These are phyloP conservation scores for Aspergillus kassunensis DNA, from an alignment of 495 filamentous ascomycete genomes.

Conservation along the genomic window DNA sequence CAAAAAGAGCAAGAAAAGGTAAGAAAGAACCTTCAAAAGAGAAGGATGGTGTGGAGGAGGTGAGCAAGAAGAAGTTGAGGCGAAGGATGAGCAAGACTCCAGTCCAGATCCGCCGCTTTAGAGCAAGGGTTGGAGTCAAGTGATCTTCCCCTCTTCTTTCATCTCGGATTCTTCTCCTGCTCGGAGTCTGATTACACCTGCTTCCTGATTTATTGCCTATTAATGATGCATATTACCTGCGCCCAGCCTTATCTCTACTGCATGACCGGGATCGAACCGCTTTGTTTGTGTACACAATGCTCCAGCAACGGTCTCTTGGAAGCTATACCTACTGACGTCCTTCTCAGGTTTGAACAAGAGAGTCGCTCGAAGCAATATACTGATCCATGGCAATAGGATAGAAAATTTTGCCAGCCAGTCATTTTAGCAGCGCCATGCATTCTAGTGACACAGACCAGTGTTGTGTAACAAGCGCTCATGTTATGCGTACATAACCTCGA, in stretches of 20 bases:
- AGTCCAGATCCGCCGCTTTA: background rate
- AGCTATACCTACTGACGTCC: background rate
- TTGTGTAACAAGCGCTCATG: background rate
- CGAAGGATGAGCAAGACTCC: background rate
- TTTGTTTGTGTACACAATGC: background rate
- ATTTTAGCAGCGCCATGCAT: background rate
- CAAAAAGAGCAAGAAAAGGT: conserved; percentile 11
- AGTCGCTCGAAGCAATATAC: background rate
- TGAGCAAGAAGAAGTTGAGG: background rate
- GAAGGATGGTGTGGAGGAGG: background rate
- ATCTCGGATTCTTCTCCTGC: background rate
- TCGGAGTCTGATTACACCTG: background rate
- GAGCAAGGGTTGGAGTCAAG: conserved; percentile 8
- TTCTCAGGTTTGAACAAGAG: too few relatives aligned
- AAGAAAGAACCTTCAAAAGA: too few relatives aligned
- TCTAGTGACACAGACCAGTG: background rate
- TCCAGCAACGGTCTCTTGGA: background rate
- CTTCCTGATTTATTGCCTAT: too few relatives aligned
- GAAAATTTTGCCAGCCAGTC: background rate
- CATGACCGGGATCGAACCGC: background rate
- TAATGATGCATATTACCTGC: too few relatives aligned
- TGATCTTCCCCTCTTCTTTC: conserved; percentile 7
- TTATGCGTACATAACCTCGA: too few relatives aligned
- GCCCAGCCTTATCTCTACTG: too few relatives aligned
- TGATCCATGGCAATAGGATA: background rate